phyloP scores from a whole-genome alignment of 768 basidiomycete species.

The Collybiopsis luxurians region DNA sequence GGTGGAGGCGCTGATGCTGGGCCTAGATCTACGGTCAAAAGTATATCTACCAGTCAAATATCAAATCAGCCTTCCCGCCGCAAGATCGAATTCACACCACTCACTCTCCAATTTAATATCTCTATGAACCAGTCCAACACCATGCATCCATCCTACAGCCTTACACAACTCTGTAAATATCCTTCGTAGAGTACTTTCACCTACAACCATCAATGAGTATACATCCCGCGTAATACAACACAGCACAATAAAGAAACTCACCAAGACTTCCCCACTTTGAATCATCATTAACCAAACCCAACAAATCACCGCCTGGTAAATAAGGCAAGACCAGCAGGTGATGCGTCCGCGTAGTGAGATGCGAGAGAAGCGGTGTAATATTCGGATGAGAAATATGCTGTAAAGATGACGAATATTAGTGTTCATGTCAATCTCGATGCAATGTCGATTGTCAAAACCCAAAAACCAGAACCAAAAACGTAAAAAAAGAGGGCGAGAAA shows the following conservation, averaged over 20 bases:
- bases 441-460: no score
- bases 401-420: not conserved
- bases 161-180: slow-evolving; percentile 76
- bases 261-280: slow-evolving; percentile 38
- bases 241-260: slow-evolving; percentile 14
- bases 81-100: slow-evolving; percentile 19
- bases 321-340: slow-evolving; percentile 81
- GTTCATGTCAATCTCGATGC: no score
- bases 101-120: slow-evolving; percentile 87
- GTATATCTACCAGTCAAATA: slow-evolving; percentile 1
- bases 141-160: slow-evolving; percentile 87
- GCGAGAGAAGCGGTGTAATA: slow-evolving; percentile 68
- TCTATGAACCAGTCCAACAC: slow-evolving; percentile 80
- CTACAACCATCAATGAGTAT: slow-evolving; percentile 18
- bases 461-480: not conserved
- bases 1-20: not conserved
- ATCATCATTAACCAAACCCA: slow-evolving; percentile 67
- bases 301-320: slow-evolving; percentile 76
- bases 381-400: slow-evolving; percentile 81
- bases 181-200: slow-evolving; percentile 54
- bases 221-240: slow-evolving; percentile 8
- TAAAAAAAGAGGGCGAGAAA: not conserved
- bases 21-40: slow-evolving; percentile 6
- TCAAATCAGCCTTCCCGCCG: no score
- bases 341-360: slow-evolving; percentile 68